Percentiles rank a stretch among this genome's conserved stretches.
phyloP scores from a whole-genome alignment of 495 filamentous ascomycete species.

The Venustampulla echinocandica region DNA sequence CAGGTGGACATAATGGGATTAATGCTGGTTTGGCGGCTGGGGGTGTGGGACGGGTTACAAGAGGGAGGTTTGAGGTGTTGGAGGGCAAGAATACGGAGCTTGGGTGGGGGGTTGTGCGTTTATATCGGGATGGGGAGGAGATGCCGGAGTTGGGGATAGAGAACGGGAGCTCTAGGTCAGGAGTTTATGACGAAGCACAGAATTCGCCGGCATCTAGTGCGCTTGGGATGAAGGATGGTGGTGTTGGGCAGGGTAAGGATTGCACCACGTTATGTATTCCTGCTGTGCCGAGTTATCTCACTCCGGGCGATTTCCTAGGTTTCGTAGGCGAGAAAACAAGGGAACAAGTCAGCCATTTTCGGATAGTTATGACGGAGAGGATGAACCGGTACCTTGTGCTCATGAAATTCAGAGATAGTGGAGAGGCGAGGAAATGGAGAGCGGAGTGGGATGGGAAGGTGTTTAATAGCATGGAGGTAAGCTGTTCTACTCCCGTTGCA shows the following conservation, averaged over 20 bases:
- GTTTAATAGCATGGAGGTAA: conserved; percentile 89
- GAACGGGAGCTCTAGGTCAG: neutral
- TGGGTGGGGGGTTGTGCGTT: conserved; percentile 87
- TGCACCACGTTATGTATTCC: conserved; percentile 91
- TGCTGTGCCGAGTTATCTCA: conserved; percentile 89
- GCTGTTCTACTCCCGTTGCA: conserved; percentile 20
- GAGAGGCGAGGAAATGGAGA: conserved; percentile 69
- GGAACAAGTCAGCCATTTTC: conserved; percentile 84
- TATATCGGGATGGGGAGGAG: conserved; percentile 81
- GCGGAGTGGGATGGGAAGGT: conserved; percentile 88
- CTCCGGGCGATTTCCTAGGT: conserved; percentile 81
- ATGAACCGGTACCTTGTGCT: conserved; percentile 93
- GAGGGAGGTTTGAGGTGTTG: conserved; percentile 68
- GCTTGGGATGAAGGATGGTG: conserved; percentile 21
- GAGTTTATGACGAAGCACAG: conserved; percentile 18
- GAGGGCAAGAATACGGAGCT: conserved; percentile 70
- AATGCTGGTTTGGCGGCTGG: conserved; percentile 9
- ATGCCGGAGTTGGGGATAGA: conserved; percentile 40
- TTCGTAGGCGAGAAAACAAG: conserved; percentile 87
- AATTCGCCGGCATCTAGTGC: conserved; percentile 1
- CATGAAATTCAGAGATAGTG: conserved; percentile 82
- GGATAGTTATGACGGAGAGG: conserved; percentile 84
- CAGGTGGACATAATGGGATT: conserved; percentile 8
- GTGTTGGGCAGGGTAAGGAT: conserved; percentile 44
- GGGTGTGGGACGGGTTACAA: conserved; percentile 38